These are phyloP conservation scores for Inga oerstediana DNA, from an alignment of 306 rosid species.

Conservation along the genomic window DNA sequence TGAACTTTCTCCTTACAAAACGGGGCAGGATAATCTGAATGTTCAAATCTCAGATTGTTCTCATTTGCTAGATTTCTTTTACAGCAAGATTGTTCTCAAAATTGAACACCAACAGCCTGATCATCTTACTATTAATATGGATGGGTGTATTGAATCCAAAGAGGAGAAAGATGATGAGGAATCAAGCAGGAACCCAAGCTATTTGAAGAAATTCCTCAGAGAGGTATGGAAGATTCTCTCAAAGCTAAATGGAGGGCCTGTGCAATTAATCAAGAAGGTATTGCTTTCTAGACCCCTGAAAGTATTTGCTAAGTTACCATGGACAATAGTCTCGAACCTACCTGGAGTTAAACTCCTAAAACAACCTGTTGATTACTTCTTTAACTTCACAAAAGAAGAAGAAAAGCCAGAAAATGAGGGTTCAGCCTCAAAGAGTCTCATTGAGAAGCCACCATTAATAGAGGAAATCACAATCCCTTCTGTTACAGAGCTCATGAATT, in stretches of 20 bases:
- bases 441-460: conserved; percentile 54
- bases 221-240: conserved; percentile 46
- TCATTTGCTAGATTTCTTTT: conserved; percentile 61
- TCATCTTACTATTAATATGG: conserved; percentile 3
- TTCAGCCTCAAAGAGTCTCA: background rate
- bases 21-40: conserved; percentile 26
- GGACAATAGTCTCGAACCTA: conserved; percentile 39
- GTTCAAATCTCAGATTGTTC: conserved; percentile 38
- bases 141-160: background rate
- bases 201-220: conserved; percentile 24
- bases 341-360: conserved; percentile 51
- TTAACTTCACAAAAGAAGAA: conserved; percentile 31
- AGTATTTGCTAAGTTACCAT: background rate
- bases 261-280: conserved; percentile 37
- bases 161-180: conserved; percentile 11
- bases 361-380: conserved; percentile 40
- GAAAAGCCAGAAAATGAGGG: background rate
- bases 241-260: conserved; percentile 42
- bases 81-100: conserved; percentile 41
- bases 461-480: conserved; percentile 82
- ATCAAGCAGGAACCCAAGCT: background rate
- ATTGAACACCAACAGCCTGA: conserved; percentile 16
- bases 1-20: conserved; percentile 53
- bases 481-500: conserved; percentile 47
- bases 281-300: conserved; percentile 11